A percentile compares a stretch with the other conserved stretches of the same genome.
phyloP scores from a whole-genome alignment of 306 rosid genomes.

The Echinosophora koreensis region DNA sequence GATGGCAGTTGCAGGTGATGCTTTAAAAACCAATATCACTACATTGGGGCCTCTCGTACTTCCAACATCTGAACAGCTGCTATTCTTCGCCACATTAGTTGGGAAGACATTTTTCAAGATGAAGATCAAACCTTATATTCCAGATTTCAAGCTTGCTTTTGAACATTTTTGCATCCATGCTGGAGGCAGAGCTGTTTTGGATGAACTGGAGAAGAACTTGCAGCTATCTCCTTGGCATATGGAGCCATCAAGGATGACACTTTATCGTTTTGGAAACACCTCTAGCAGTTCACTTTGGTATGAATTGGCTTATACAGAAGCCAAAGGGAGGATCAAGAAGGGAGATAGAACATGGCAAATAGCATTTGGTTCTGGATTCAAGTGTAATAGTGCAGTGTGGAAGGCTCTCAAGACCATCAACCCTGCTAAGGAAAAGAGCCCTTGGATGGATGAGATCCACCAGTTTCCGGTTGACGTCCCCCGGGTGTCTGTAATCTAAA shows the following conservation, averaged over 20 bases:
- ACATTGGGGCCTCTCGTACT: conserved; percentile 89
- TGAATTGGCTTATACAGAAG: conserved; percentile 87
- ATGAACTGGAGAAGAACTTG: conserved; percentile 91
- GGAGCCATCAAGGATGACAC: conserved; percentile 99
- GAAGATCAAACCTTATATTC: conserved; percentile 94
- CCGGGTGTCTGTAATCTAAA: conserved; percentile 64
- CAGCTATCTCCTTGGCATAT: conserved; percentile 90
- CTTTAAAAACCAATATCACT: conserved; percentile 87
- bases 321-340: conserved; percentile 85
- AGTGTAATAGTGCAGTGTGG: conserved; percentile 96
- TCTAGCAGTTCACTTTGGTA: conserved; percentile 96
- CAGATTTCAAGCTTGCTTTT: conserved; percentile 89
- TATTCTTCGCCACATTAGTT: conserved; percentile 77
- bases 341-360: conserved; percentile 97
- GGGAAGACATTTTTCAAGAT: conserved; percentile 77
- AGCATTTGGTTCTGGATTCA: conserved; percentile 93
- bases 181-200: conserved; percentile 92
- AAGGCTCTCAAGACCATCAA: conserved; percentile 77
- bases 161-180: conserved; percentile 96
- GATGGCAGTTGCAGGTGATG: conserved; percentile 96
- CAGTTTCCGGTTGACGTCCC: conserved; percentile 85
- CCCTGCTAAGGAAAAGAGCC: conserved; percentile 79
- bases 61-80: conserved; percentile 89
- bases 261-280: conserved; percentile 87
- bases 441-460: conserved; percentile 84